These are phyloP conservation scores for Podila epigama DNA, from an alignment of 192 early-diverging fungal genomes.

Conservation along the genomic window DNA sequence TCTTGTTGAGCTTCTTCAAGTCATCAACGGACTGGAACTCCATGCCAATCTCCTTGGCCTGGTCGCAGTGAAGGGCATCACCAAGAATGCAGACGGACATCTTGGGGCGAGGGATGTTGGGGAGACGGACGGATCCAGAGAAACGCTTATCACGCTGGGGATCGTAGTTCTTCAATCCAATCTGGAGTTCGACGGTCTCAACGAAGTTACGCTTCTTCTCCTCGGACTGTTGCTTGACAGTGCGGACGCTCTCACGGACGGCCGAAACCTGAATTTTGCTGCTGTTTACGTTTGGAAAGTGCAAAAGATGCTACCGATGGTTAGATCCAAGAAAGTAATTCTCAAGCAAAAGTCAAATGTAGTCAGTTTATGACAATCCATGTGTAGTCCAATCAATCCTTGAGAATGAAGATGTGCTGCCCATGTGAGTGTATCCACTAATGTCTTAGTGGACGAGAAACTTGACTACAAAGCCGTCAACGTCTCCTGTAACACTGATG, in stretches of 20 bases:
- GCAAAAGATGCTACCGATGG: background rate
- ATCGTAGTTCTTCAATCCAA: conserved; percentile 99
- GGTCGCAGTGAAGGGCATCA: conserved; percentile 95
- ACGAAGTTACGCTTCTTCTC: conserved; percentile 96
- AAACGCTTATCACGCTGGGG: conserved; percentile 99
- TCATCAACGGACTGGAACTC: conserved; percentile 95
- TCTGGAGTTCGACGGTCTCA: conserved; percentile 97
- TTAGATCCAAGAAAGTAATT: background rate
- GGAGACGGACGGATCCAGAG: conserved; percentile 93
- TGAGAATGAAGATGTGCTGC: background rate
- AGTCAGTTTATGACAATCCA: too few relatives aligned
- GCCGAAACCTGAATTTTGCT: conserved; percentile 90
- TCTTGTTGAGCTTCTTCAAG: conserved; percentile 99
- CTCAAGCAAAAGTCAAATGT: too few relatives aligned
- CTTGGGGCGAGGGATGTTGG: conserved; percentile 94
- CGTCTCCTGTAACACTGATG: too few relatives aligned
- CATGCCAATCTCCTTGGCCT: conserved; percentile 90
- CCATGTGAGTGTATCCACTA: background rate
- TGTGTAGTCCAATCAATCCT: too few relatives aligned
- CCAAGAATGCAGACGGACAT: conserved; percentile 95
- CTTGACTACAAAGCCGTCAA: too few relatives aligned
- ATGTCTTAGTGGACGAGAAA: too few relatives aligned
- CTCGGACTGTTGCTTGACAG: conserved; percentile 76
- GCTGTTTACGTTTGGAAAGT: conserved; percentile 33
- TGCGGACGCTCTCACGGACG: conserved; percentile 82